These are phyloP conservation scores for Phytophthora fragariae DNA, from an alignment of 352 stramenopile genomes.

Conservation along the genomic window DNA sequence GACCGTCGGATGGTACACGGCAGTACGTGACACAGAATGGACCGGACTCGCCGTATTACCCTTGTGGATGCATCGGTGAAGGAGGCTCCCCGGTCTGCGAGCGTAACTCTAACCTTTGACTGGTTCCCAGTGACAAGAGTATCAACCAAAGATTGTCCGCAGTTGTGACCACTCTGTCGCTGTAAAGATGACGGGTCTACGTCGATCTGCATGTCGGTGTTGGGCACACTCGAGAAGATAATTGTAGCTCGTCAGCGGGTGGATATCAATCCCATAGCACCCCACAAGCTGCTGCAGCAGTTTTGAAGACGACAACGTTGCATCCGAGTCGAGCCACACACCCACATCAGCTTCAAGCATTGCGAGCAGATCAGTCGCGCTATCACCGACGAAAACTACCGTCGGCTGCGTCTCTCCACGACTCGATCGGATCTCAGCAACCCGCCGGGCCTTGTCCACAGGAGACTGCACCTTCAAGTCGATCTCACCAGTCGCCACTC, in stretches of 20 bases:
- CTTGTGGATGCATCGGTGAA: no score
- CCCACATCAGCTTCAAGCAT: conserved; percentile 72
- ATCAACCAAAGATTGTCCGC: conserved; percentile 3
- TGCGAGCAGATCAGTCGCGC: conserved; percentile 68
- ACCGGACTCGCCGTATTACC: no score
- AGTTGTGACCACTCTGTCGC: conserved; percentile 37
- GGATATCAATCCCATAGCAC: conserved; percentile 44
- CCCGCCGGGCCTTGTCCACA: conserved; percentile 55
- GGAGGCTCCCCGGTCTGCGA: no score
- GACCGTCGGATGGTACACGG: no score
- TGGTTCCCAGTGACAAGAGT: no score
- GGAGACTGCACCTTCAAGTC: conserved; percentile 61
- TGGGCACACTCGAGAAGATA: conserved; percentile 27
- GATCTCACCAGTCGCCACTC: conserved; percentile 63
- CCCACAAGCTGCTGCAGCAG: conserved; percentile 32
- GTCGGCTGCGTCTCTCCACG: conserved; percentile 1
- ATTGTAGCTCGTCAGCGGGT: conserved; percentile 28
- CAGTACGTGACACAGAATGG: no score
- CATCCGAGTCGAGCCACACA: conserved; percentile 40
- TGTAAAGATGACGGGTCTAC: conserved; percentile 35
- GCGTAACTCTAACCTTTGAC: no score
- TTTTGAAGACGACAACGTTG: conserved; percentile 14
- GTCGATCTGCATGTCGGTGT: not conserved
- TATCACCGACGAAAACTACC: conserved; percentile 75
- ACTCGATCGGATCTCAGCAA: conserved; percentile 28